phyloP scores from a whole-genome alignment of 345 rosid species.

The Linum tenue region DNA sequence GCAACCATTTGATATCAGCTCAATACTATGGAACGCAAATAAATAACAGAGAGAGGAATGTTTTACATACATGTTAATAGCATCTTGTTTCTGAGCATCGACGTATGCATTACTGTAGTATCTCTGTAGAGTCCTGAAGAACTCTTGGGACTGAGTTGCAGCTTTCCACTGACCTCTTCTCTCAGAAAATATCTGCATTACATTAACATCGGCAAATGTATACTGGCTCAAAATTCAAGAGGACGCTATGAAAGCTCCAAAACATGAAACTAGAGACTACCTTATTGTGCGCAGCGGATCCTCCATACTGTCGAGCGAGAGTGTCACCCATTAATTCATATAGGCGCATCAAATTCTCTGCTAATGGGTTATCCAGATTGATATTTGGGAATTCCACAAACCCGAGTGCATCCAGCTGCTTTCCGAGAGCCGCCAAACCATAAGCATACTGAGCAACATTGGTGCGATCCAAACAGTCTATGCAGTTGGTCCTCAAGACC shows the following conservation, averaged over 20 bases:
- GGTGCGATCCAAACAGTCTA: slow-evolving; percentile 94
- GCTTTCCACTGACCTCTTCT: slow-evolving; percentile 99
- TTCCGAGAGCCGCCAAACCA: slow-evolving; percentile 80
- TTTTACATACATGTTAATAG: slow-evolving; percentile 75
- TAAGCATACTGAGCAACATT: slow-evolving; percentile 92
- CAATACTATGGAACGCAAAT: neutral
- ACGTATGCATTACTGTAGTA: slow-evolving; percentile 85
- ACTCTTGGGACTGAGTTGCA: slow-evolving; percentile 90
- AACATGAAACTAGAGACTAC: slow-evolving; percentile 19
- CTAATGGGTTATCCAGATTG: slow-evolving; percentile 63
- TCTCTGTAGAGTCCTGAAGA: slow-evolving; percentile 77
- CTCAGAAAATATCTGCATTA: slow-evolving; percentile 73
- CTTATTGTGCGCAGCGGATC: slow-evolving; percentile 98
- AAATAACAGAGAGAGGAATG: neutral
- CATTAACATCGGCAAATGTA: slow-evolving; percentile 10
- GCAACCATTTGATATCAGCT: neutral
- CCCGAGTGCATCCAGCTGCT: slow-evolving; percentile 63
- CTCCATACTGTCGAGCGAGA: slow-evolving; percentile 93
- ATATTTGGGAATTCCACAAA: slow-evolving; percentile 36
- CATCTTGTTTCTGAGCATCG: slow-evolving; percentile 91
- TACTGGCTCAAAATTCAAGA: neutral
- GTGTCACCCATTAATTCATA: slow-evolving; percentile 97
- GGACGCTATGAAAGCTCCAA: neutral
- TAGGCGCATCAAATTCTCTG: slow-evolving; percentile 61
- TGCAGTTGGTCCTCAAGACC: slow-evolving; percentile 89